Evolutionary conservation across 148 eudicot species (phyloP), one percentile per base, ranked within the genome.

Genomic region (Talinum fruticosum): DNA sequence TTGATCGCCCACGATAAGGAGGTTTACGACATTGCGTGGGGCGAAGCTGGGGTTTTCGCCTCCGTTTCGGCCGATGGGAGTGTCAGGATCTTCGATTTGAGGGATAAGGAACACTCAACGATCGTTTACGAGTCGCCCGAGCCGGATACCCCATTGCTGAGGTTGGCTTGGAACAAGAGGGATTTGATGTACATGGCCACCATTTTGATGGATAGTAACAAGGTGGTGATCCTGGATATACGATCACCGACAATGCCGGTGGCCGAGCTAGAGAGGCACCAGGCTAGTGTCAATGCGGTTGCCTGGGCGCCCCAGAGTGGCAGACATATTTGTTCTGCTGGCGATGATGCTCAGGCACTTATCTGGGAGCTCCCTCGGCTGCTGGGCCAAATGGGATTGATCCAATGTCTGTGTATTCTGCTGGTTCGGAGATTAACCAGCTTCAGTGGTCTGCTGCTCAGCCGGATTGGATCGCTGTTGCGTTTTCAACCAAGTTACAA

Each of bases 11-110:
- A 96, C 64, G 99, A 96, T 80, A 96, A 93, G 73, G 99, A 96
- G 82, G 99, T 96, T 49, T 89, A 96, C 74, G 99, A 96, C 81
- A 96, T 96, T 72, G 97, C 99, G 28, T 96, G 99, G 97, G 97
- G 97, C 0, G 99, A 90, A 72, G 92, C 97, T 8, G 93, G 94
- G 49, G 92, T 96, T 30, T 96, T 96, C 24, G 93, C 99, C 0
- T 96, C 99, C 13, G 97, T 91, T 69, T 93, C 97, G 0, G 99
- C 97, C 0, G 99, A 96, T 72, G 99, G 99, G 19, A 93, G 97
- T 10, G 97, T 96, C 14, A 83, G 99, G 78, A 86, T 93, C 2
- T 96, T 96, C 61, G 99, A 96, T 83, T 80, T 96, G 77, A 80
- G 97, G 0, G 99, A 96, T 75, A 93, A 96, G 81, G 99, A 96